Evolutionary conservation across 129 eudicot genomes (phyloP).

Genomic region (Gnaphalium uliginosum): DNA sequence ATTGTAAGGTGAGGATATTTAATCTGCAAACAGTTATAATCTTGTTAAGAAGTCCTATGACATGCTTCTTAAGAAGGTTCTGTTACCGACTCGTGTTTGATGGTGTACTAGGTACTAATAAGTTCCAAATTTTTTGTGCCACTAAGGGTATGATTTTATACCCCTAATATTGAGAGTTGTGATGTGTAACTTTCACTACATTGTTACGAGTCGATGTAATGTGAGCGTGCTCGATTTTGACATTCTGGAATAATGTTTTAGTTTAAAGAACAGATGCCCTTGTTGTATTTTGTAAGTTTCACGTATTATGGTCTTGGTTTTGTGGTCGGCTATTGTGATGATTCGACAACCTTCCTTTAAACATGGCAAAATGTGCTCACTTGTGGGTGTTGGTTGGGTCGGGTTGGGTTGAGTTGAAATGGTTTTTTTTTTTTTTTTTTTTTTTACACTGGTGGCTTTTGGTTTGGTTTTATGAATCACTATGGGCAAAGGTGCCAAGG

Average conservation of each 20-base stretch:
- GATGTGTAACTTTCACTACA: neutral
- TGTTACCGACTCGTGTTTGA: constrained; percentile 29
- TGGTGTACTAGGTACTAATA: constrained; percentile 18
- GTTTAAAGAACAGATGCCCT: neutral
- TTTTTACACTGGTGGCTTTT: neutral
- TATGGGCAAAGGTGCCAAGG: neutral
- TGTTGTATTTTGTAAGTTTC: neutral
- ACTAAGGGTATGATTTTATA: neutral
- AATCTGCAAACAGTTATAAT: neutral
- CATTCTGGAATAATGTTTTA: constrained; percentile 18
- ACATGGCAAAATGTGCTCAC: neutral
- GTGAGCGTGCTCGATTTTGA: constrained; percentile 20
- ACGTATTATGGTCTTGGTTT: neutral
- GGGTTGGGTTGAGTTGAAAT: neutral
- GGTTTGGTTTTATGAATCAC: neutral
- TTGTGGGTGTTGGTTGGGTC: neutral
- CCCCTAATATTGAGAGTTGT: constrained; percentile 1
- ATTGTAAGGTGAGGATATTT: constrained; percentile 3
- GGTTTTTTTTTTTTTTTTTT: too few species aligned
- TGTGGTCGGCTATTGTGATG: neutral
- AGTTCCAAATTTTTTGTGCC: neutral
- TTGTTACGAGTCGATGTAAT: constrained; percentile 8
- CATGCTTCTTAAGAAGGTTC: constrained; percentile 6
- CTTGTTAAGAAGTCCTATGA: constrained; percentile 6
- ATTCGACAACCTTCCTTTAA: neutral